Evolutionary conservation across 208 protist species (phyloP), one percentile per base, ranked within the genome.

Genomic region (Porcisia deanei): DNA sequence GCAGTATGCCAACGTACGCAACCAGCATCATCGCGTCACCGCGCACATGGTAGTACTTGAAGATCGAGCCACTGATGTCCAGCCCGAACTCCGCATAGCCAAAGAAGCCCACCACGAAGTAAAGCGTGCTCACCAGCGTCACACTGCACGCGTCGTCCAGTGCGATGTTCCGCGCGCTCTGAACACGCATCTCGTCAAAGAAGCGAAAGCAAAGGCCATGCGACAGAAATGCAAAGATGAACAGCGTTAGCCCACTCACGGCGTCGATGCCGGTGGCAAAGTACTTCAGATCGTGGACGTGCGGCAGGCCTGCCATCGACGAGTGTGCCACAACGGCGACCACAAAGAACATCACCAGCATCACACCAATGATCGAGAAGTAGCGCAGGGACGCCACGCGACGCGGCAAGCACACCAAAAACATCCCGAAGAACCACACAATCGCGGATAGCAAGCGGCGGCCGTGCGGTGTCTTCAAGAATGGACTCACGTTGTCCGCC

Each of bases 351-450:
- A 87, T 57, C 54, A 93, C 85, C 66, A 85, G 87, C 22, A 83
- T 60, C 18, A 93, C 86, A 30, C 86, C 92, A 25, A 96, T 64
- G 66, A 88, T 78, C n/a, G 87, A 91, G 76, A 87, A 82, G 74
- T 88, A 94, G 20, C 87, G 88, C 53, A 96, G 79, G 10, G 89
- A 93, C 3, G 91, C 81, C n/a, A 96, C 79, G 45, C 79, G 73
- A 52, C 88, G 86, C n/a, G 87, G 87, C 3, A 92, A 52, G 53
- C 78, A 86, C 25, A 93, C 66, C 1, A 76, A 71, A 61, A 96
- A 76, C 91, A 94, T 94, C 18, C 83, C 85, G 39, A 87, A 77
- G 39, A 88, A 63, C 88, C 89, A 91, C 53, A 94, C 81, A 6
- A 73, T 53, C 41, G 67, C 81, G 4, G 80, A 84, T 25, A 91